Base-by-base conservation (phyloP, 2,329 filamentous ascomycete species). In the Seiridium cupressi region DNA sequence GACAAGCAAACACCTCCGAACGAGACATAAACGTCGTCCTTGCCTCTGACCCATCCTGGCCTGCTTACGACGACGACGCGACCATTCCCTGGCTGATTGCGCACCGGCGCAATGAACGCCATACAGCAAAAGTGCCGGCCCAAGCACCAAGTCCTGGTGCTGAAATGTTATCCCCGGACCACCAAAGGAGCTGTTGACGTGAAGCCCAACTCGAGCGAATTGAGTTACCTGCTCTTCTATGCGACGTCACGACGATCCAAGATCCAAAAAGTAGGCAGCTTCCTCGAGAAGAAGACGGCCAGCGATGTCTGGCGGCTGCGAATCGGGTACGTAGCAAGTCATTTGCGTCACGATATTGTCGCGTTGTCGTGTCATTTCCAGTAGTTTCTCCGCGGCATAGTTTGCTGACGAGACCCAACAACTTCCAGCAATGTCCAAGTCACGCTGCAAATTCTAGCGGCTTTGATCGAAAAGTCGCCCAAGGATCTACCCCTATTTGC, bases 141-240 rank as follows among this genome's bases (percentile, higher is more conserved):
- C 35, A 98, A 97, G 81, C 95, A 99, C 79, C 94, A 98, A 84
- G 91, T 97, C 68, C 82, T 98, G 63, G 89, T 97, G 66, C 85
- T 97, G 66, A 97, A 97, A 80, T 98, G 94, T 81, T 99, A 97
- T 76, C 95, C 95, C 46, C 90, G 90, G 68, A 93, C 91, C 65
- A 91, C 91, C 65, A 98, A 97, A 79, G 92, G 92, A 56, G 89
- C 91, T 63, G 90, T 93, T 73, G 92, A 97, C 70, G 92, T 97
- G 72, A 96, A 94, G 78, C 93, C 95, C 49, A 98, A 98, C 77
- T 92, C 92, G 66, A 96, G 92, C 78, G 95, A 99, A 81, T 86
- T 99, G 64, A 96, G 92, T 77, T 98, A 98, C 74, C 86, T 99
- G 65, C 87, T 98, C 58, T 98, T 96, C 83, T 98, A 99, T 81